Evolutionary conservation across 2,329 filamentous ascomycete genomes (phyloP), one percentile per base, ranked within the genome.

Genomic region (Neophaeococcomyces mojaviensis): DNA sequence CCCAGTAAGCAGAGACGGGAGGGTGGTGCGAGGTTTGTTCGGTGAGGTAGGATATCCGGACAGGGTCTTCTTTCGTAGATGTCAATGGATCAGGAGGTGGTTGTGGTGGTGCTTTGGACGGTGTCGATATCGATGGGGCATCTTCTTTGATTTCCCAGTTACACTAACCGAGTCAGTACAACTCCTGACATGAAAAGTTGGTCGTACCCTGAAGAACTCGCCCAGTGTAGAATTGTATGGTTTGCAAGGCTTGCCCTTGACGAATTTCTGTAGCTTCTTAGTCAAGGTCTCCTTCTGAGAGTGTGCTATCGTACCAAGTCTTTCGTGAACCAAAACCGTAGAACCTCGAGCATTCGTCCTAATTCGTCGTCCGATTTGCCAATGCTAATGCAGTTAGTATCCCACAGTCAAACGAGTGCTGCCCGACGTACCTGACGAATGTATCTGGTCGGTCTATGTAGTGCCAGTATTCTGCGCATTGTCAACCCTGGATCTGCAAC

Each of bases 301-400:
- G 7, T 12, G 10, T 8, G 24, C n/a, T 32, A 18, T 55, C 63
- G 55, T 69, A 80, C 77, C 66, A 98, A 66, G 66, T 98, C 92
- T 67, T 98, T 98, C 52, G 92, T 97, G 60, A 97, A 94, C 92
- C 92, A 98, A 68, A 97, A 98, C 49, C 89, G 82, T 58, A 97
- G 69, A 24, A 94, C 88, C 61, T 90, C 89, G 42, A 98, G 78
- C 86, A 96, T 96, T 57, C 92, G 88, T 58, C 92, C 90, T 46
- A 97, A 72, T 9, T 85, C 79, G 58, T 97, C 88, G 58, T 97
- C 86, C 15, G 90, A 92, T 58, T 90, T 90, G 58, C 90, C 92
- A 60, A 84, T 83, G 54, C 79, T 82, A 49, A 50, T 44, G 50
- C 46, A 41, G 63, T 73, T 59, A 73, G 69, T 60, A 57, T 46